Percentiles rank a stretch among this genome's conserved stretches.
Evolutionary conservation across 2,329 filamentous ascomycete species (phyloP).

Genomic region (Leptographium flavum): DNA sequence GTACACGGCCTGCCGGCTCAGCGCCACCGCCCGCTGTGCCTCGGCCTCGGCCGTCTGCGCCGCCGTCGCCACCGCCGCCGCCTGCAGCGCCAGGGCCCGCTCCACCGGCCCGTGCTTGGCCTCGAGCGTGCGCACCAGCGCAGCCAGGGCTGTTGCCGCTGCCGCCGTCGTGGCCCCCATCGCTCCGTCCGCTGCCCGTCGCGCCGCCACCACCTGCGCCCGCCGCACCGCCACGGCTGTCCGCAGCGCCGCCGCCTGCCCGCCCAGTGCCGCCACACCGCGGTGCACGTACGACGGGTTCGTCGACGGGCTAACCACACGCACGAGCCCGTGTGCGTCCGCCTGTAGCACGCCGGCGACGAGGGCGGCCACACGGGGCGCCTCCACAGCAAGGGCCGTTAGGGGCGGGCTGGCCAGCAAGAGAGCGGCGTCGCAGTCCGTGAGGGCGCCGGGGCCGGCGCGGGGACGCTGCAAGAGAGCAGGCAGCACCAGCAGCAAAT

Average conservation of each 20-base stretch:
- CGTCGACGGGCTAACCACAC: constrained; percentile 32
- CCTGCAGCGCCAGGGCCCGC: constrained; percentile 35
- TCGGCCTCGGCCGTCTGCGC: constrained; percentile 26
- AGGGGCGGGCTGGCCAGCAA: constrained; percentile 37
- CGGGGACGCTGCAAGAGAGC: constrained; percentile 25
- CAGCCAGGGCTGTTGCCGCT: constrained; percentile 22
- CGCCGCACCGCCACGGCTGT: constrained; percentile 17
- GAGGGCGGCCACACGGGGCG: constrained; percentile 32
- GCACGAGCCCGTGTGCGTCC: constrained; percentile 32
- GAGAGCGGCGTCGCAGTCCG: constrained; percentile 22
- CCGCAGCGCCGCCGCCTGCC: constrained; percentile 23
- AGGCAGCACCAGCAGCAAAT: constrained; percentile 41
- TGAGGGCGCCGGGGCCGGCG: constrained; percentile 12
- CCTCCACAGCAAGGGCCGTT: constrained; percentile 28
- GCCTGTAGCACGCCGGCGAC: constrained; percentile 35
- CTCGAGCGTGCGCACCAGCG: constrained; percentile 36
- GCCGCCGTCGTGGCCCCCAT: constrained; percentile 23
- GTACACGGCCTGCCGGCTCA: constrained; percentile 27
- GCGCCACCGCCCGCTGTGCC: constrained; percentile 20
- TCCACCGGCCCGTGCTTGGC: constrained; percentile 39
- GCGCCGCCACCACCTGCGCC: constrained; percentile 21
- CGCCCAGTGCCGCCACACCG: constrained; percentile 32
- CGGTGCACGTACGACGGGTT: constrained; percentile 46
- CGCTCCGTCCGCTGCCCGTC: constrained; percentile 24
- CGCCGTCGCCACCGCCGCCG: constrained; percentile 27